phyloP scores from a whole-genome alignment of 2,329 filamentous ascomycete species.

The Madurella fahalii region DNA sequence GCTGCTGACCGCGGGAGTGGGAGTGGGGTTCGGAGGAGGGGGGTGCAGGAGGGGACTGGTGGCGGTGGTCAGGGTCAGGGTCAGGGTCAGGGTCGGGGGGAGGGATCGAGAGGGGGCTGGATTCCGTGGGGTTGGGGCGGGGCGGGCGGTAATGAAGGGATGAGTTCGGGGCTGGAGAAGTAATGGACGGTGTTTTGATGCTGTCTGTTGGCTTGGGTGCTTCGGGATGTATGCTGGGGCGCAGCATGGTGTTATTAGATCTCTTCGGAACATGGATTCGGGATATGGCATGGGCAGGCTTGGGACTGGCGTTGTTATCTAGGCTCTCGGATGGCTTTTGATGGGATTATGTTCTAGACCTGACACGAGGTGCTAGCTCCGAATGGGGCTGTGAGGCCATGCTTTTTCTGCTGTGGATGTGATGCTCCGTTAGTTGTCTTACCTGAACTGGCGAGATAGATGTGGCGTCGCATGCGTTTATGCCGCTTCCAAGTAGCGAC shows the following conservation, averaged over 20 bases:
- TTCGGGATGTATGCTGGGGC: not conserved
- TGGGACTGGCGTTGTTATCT: not conserved
- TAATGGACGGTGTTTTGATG: constrained; percentile 7
- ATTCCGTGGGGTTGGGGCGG: constrained; percentile 47
- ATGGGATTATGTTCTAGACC: not conserved
- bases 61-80: constrained; percentile 31
- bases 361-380: too few relatives aligned
- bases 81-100: constrained; percentile 18
- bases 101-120: constrained; percentile 37
- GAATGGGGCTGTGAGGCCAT: too few relatives aligned
- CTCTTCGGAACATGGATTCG: not conserved
- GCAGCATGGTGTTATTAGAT: not conserved
- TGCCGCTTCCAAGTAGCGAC: not conserved
- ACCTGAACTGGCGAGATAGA: too few relatives aligned
- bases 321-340: not conserved
- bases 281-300: not conserved
- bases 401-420: too few relatives aligned
- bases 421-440: too few relatives aligned
- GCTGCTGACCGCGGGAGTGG: constrained; percentile 14
- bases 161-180: constrained; percentile 39
- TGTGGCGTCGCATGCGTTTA: too few relatives aligned
- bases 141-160: constrained; percentile 23
- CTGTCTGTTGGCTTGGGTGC: not conserved
- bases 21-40: constrained; percentile 24
- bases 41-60: constrained; percentile 27